Evolutionary conservation across 257 asterid species (phyloP).

Genomic region (Gentiana macrophylla): DNA sequence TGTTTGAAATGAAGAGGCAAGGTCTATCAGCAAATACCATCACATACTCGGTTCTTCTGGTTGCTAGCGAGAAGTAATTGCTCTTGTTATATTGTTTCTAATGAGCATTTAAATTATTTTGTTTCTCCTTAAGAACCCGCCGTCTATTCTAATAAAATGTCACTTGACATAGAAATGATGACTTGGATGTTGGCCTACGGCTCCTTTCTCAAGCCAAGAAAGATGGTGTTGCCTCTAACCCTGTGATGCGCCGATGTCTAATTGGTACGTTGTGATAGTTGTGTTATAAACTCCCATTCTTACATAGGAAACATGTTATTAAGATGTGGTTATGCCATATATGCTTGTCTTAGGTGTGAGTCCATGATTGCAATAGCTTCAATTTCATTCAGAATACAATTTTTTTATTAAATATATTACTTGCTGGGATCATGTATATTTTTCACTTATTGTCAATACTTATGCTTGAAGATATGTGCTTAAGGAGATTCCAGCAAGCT

Average conservation of each 20-base stretch:
- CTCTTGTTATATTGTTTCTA: conserved; percentile 11
- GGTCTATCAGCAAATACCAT: conserved; percentile 73
- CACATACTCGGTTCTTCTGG: conserved; percentile 78
- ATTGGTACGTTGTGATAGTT: conserved; percentile 41
- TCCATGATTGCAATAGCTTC: neutral
- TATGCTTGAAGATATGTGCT: conserved; percentile 78
- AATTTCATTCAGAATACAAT: neutral
- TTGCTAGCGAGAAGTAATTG: conserved; percentile 89
- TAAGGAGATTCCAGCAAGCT: conserved; percentile 70
- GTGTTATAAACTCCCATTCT: conserved; percentile 1
- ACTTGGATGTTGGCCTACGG: conserved; percentile 69
- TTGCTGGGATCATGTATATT: neutral
- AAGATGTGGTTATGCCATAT: neutral
- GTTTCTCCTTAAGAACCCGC: conserved; percentile 12
- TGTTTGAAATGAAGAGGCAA: conserved; percentile 63
- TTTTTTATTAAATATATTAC: neutral
- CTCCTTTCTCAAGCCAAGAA: conserved; percentile 81
- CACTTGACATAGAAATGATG: conserved; percentile 56
- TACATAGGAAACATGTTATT: neutral
- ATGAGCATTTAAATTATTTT: neutral
- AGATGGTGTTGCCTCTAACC: conserved; percentile 77
- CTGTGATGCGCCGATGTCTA: conserved; percentile 84
- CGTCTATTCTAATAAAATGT: conserved; percentile 5
- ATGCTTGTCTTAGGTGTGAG: neutral
- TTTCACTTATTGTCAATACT: conserved; percentile 12